These are phyloP conservation scores for Phytophthora citricola DNA, from an alignment of 352 stramenopile species.

Conservation along the genomic window DNA sequence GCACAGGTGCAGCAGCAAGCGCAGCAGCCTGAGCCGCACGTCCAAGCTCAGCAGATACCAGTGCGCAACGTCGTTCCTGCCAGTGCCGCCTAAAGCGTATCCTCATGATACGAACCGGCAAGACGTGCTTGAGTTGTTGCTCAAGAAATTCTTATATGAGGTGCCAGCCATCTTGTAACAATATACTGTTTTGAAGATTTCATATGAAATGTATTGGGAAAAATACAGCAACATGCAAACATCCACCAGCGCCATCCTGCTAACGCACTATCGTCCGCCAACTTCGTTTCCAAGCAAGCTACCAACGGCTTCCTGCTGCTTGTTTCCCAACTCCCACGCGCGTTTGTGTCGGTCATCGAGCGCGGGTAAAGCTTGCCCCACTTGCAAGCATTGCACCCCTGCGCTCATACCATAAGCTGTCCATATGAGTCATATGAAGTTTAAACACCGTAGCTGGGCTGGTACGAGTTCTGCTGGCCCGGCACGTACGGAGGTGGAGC, in stretches of 20 bases:
- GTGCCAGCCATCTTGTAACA: constrained; percentile 11
- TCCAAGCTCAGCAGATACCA: constrained; percentile 29
- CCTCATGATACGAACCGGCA: neutral
- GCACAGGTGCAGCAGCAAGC: constrained; percentile 9
- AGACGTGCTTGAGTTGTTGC: neutral
- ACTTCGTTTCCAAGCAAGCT: constrained; percentile 35
- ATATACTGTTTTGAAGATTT: constrained; percentile 20
- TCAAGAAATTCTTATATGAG: constrained; percentile 5
- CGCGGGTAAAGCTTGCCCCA: constrained; percentile 6
- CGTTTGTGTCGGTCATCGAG: neutral
- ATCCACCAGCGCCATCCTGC: constrained; percentile 19
- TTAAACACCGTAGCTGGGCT: constrained; percentile 88
- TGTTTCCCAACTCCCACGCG: constrained; percentile 20
- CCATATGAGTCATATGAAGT: constrained; percentile 22
- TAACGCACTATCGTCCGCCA: constrained; percentile 10
- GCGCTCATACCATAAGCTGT: constrained; percentile 16
- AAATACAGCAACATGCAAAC: constrained; percentile 38
- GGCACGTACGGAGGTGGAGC: constrained; percentile 85
- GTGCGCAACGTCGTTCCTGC: constrained; percentile 41
- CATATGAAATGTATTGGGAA: constrained; percentile 37
- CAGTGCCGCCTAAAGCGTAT: constrained; percentile 35
- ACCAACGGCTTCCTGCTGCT: constrained; percentile 35
- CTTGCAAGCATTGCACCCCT: constrained; percentile 11
- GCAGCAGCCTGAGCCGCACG: constrained; percentile 30
- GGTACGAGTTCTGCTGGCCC: constrained; percentile 91